Conservation (phyloP, 2,329 filamentous ascomycete species). For the Tolypocladium paradoxum region DNA sequence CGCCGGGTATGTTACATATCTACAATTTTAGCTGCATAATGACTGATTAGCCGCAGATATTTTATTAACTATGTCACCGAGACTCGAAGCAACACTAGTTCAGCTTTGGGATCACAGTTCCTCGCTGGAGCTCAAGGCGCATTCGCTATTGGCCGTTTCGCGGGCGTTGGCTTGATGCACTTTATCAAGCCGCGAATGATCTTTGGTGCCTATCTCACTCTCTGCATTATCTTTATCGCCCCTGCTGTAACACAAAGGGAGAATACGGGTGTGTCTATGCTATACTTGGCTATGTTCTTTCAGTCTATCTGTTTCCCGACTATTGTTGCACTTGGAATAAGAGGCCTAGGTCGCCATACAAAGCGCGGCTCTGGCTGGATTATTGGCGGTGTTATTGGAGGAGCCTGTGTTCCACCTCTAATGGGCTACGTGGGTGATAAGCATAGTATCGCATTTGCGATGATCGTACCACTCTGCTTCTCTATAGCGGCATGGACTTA, state of each 20-base stretch:
- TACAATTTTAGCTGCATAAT: too few species aligned
- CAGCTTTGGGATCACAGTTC: conserved; percentile 49
- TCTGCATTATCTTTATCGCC: conserved; percentile 52
- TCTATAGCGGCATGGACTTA: conserved; percentile 47
- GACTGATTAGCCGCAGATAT: too few species aligned
- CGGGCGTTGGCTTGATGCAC: conserved; percentile 56
- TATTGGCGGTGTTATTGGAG: conserved; percentile 59
- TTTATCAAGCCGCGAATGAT: conserved; percentile 55
- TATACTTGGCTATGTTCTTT: conserved; percentile 66
- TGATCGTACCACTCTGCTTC: conserved; percentile 55
- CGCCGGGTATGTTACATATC: conserved; percentile 19
- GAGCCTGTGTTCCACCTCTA: conserved; percentile 63
- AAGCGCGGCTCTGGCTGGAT: conserved; percentile 65
- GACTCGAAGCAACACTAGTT: conserved; percentile 39
- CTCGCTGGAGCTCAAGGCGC: conserved; percentile 64
- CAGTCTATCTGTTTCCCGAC: conserved; percentile 74
- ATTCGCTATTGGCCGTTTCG: conserved; percentile 64
- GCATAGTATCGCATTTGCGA: conserved; percentile 47
- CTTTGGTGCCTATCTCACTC: conserved; percentile 53
- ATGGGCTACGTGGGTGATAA: conserved; percentile 57
- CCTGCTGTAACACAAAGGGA: conserved; percentile 35
- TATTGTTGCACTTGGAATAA: conserved; percentile 67
- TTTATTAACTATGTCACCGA: conserved; percentile 64
- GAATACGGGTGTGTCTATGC: conserved; percentile 43
- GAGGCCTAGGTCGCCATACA: conserved; percentile 65